These are phyloP conservation scores for Camellia sinensis DNA, from an alignment of 148 eudicot genomes.

Conservation along the genomic window DNA sequence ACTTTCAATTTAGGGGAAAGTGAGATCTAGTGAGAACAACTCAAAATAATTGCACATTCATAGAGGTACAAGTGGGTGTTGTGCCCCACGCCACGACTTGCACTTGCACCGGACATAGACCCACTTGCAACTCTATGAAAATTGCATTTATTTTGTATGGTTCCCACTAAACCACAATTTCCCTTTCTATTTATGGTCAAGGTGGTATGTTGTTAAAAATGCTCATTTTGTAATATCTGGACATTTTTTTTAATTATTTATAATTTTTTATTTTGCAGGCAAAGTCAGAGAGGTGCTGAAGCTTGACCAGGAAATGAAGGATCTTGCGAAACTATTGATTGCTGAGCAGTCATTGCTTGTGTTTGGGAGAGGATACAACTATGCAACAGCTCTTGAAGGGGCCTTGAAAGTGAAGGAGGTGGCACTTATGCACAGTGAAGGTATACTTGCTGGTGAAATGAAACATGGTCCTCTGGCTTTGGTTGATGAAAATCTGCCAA, in stretches of 20 bases:
- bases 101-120: too few species aligned
- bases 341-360: slow-evolving; percentile 94
- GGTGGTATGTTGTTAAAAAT: background rate
- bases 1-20: too few species aligned
- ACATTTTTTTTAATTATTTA: background rate
- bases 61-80: too few species aligned
- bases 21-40: too few species aligned
- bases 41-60: too few species aligned
- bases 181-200: background rate
- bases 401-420: slow-evolving; percentile 98
- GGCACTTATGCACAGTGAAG: slow-evolving; percentile 97
- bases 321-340: slow-evolving; percentile 72
- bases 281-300: slow-evolving; percentile 82
- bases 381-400: slow-evolving; percentile 97
- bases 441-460: slow-evolving; percentile 99
- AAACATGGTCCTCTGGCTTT: slow-evolving; percentile 96
- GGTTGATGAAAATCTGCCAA: slow-evolving; percentile 91
- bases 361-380: slow-evolving; percentile 97
- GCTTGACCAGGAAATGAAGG: slow-evolving; percentile 91
- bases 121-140: too few species aligned
- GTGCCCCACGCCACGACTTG: too few species aligned
- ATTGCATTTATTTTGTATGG: too few species aligned
- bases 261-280: slow-evolving; percentile 38
- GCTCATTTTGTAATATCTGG: background rate
- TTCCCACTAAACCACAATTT: too few species aligned